Percentiles rank a stretch among this genome's conserved stretches.
Evolutionary conservation across 2,329 filamentous ascomycete species (phyloP).

Genomic region (Arachnopeziza araneosa): DNA sequence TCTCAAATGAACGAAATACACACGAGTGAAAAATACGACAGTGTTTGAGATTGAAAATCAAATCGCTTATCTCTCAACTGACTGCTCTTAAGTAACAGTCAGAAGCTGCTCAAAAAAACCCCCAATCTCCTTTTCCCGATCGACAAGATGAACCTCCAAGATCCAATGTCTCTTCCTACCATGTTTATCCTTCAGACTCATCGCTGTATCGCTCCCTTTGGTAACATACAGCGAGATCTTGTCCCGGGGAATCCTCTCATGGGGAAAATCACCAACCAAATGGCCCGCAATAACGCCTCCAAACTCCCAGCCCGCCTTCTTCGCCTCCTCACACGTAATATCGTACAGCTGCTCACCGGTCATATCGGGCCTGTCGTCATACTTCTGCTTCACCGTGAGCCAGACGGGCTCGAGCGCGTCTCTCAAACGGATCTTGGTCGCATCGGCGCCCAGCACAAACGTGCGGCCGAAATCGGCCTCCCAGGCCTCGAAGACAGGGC

Average conservation of each 20-base stretch:
- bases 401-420: conserved; percentile 29
- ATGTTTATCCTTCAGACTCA: conserved; percentile 29
- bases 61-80: too few species aligned
- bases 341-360: not conserved
- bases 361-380: not conserved
- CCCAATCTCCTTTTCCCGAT: conserved; percentile 29
- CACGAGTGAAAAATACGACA: too few species aligned
- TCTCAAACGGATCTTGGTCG: conserved; percentile 38
- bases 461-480: conserved; percentile 50
- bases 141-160: conserved; percentile 37
- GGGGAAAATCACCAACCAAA: conserved; percentile 32
- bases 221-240: conserved; percentile 34
- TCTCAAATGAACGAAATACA: too few species aligned
- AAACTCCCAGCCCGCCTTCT: conserved; percentile 38
- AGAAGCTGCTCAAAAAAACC: conserved; percentile 33
- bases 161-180: conserved; percentile 38
- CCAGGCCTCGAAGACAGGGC: conserved; percentile 47
- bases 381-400: not conserved
- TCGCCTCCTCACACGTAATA: conserved; percentile 29
- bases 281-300: conserved; percentile 42
- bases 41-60: too few species aligned
- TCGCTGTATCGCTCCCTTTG: conserved; percentile 8
- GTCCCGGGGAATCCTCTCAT: conserved; percentile 38
- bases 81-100: not conserved
- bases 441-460: conserved; percentile 44